A percentile compares a stretch with the other conserved stretches of the same genome.
Conservation (phyloP, 225 moss, liverwort and hornwort genomes). For the Antitrichia curtipendula region DNA sequence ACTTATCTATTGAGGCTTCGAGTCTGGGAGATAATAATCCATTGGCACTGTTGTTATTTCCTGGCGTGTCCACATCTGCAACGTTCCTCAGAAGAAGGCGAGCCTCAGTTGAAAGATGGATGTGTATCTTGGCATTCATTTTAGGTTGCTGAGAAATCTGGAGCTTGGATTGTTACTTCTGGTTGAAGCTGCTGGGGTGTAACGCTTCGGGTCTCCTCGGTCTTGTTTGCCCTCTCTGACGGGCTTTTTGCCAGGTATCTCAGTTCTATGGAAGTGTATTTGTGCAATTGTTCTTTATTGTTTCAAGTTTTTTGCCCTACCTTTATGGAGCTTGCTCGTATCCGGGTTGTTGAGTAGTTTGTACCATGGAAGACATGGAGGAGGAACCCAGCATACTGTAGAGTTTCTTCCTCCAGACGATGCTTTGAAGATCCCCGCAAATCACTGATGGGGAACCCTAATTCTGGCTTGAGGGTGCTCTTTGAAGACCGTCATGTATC, state of each 20-base stretch:
- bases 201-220: not conserved
- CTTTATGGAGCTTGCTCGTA: not conserved
- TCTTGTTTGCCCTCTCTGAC: not conserved
- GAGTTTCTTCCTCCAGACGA: not conserved
- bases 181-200: not conserved
- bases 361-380: not conserved
- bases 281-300: not conserved
- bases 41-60: not conserved
- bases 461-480: not conserved
- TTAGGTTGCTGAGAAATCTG: not conserved
- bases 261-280: not conserved
- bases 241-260: conserved; percentile 12
- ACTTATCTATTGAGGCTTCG: not conserved
- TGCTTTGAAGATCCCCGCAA: not conserved
- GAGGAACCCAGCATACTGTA: not conserved
- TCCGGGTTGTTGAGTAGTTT: not conserved
- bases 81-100: not conserved
- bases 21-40: not conserved
- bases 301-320: not conserved
- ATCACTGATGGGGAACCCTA: not conserved
- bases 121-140: not conserved
- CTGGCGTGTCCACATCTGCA: not conserved
- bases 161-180: not conserved
- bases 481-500: not conserved
- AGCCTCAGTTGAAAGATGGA: not conserved